These are phyloP conservation scores for Plenodomus biglobosus DNA, from an alignment of 2,329 filamentous ascomycete species.

Conservation along the genomic window DNA sequence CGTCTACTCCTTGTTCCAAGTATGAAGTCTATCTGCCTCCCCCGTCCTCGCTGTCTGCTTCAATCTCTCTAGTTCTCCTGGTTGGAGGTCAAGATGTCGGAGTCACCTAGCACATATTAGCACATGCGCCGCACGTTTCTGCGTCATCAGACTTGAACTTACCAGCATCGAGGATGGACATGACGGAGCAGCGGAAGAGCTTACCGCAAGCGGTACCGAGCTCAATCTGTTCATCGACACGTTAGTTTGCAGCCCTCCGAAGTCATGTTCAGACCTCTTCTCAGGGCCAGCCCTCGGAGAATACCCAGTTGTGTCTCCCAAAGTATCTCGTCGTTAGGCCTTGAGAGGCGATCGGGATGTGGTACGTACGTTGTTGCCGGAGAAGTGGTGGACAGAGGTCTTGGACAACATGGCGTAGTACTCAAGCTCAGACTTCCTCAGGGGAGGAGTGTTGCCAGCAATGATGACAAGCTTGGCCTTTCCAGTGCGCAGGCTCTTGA, in stretches of 20 bases:
- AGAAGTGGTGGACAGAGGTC: slow-evolving; percentile 83
- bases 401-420: slow-evolving; percentile 45
- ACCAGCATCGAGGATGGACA: slow-evolving; percentile 94
- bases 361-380: slow-evolving; percentile 93
- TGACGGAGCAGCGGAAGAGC: slow-evolving; percentile 96
- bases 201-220: slow-evolving; percentile 98
- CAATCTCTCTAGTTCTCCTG: slow-evolving; percentile 42
- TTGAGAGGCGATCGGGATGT: slow-evolving; percentile 33
- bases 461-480: slow-evolving; percentile 99
- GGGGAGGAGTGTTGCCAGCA: slow-evolving; percentile 91
- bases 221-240: slow-evolving; percentile 73
- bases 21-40: slow-evolving; percentile 27
- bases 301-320: slow-evolving; percentile 21
- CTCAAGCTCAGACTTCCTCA: slow-evolving; percentile 97
- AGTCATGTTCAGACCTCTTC: slow-evolving; percentile 82
- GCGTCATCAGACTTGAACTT: slow-evolving; percentile 13
- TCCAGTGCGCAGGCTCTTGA: slow-evolving; percentile 85
- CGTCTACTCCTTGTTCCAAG: slow-evolving; percentile 22
- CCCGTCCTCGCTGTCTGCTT: slow-evolving; percentile 3
- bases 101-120: slow-evolving; percentile 57
- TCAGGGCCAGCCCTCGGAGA: slow-evolving; percentile 67
- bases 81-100: slow-evolving; percentile 87
- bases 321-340: slow-evolving; percentile 44
- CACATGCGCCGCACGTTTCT: not conserved
- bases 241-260: slow-evolving; percentile 82